Evolutionary conservation across 2,329 filamentous ascomycete species (phyloP).

Genomic region (Xylariomycetidae sp.): DNA sequence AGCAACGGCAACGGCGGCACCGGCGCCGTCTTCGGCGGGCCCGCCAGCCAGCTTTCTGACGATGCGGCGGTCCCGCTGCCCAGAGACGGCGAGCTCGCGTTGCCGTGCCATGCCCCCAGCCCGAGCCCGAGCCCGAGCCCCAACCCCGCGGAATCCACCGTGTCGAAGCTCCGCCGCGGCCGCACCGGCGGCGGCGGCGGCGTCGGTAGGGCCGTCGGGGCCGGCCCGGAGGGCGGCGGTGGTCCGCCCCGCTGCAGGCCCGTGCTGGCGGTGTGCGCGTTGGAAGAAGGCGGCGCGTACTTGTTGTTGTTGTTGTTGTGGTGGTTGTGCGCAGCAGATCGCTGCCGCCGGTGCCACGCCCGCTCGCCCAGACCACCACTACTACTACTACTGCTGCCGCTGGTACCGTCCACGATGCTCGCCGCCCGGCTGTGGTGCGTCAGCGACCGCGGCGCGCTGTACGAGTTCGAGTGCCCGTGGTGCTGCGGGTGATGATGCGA

Average conservation of each 20-base stretch:
- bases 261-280: slow-evolving; percentile 1
- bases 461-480: too few relatives aligned
- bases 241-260: slow-evolving; percentile 1
- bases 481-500: slow-evolving; percentile 8
- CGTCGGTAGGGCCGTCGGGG: slow-evolving; percentile 8
- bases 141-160: slow-evolving; percentile 2
- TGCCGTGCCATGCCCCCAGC: neutral
- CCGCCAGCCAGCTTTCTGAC: too few relatives aligned
- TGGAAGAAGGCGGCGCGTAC: neutral
- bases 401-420: neutral
- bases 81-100: too few relatives aligned
- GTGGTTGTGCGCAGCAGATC: slow-evolving; percentile 11
- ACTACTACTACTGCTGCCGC: neutral
- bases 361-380: slow-evolving; percentile 16
- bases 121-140: neutral
- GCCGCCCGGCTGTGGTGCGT: too few relatives aligned
- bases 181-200: slow-evolving; percentile 4
- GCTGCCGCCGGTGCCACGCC: slow-evolving; percentile 22
- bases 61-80: too few relatives aligned
- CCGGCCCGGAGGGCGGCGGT: slow-evolving; percentile 14
- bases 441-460: too few relatives aligned
- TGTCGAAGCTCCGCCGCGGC: slow-evolving; percentile 13
- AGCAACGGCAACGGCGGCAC: too few relatives aligned
- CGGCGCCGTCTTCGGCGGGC: too few relatives aligned
- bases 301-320: neutral